These are phyloP conservation scores for Solanum sejunctum DNA, from an alignment of 257 asterid species.

Conservation along the genomic window DNA sequence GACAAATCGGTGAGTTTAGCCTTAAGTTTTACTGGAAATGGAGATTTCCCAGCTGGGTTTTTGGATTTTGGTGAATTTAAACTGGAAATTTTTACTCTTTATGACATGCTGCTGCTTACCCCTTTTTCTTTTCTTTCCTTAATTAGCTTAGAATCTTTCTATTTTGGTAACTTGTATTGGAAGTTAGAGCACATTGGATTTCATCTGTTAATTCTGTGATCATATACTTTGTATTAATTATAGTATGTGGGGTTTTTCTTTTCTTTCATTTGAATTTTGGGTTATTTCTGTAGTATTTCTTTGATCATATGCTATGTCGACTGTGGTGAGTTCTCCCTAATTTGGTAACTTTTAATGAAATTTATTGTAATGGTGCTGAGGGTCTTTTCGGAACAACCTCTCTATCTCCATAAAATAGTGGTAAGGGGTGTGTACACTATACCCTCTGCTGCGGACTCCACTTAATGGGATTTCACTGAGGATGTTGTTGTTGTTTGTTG, in stretches of 20 bases:
- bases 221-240: background rate
- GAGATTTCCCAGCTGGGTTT: background rate
- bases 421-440: too few relatives aligned
- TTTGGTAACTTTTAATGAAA: background rate
- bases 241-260: background rate
- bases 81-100: background rate
- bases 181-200: background rate
- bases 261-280: background rate
- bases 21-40: background rate
- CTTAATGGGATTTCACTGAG: too few relatives aligned
- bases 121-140: background rate
- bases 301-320: background rate
- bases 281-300: background rate
- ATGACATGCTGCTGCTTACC: background rate
- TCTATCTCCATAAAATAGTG: too few relatives aligned
- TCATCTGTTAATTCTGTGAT: background rate
- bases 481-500: background rate
- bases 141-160: background rate
- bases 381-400: too few relatives aligned
- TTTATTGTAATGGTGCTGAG: background rate
- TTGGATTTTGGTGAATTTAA: background rate
- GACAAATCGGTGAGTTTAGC: conserved; percentile 62
- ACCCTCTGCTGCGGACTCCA: too few relatives aligned
- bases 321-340: background rate
- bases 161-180: background rate